These are phyloP conservation scores for Penicillium salamii DNA, from an alignment of 495 filamentous ascomycete genomes.

Conservation along the genomic window DNA sequence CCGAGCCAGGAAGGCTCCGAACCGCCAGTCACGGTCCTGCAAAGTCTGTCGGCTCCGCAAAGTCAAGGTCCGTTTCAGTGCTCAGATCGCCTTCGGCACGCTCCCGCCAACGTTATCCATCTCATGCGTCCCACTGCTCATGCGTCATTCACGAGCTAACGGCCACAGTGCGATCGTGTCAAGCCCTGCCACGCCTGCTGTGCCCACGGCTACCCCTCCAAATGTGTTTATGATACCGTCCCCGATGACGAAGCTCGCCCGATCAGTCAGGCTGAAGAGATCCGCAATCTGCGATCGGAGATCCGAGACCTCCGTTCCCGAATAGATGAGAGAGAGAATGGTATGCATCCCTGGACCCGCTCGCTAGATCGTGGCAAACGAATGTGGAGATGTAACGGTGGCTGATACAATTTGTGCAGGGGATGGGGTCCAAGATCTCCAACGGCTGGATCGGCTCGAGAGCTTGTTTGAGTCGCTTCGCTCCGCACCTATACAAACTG, in stretches of 20 bases:
- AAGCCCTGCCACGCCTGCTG: constrained; percentile 48
- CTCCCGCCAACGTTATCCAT: constrained; percentile 12
- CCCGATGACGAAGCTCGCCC: constrained; percentile 39
- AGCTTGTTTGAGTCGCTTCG: constrained; percentile 41
- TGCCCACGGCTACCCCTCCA: constrained; percentile 45
- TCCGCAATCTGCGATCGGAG: constrained; percentile 38
- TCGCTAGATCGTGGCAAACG: neutral
- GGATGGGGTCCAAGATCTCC: constrained; percentile 17
- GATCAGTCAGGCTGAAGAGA: constrained; percentile 44
- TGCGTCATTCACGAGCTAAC: constrained; percentile 11
- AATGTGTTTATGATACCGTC: constrained; percentile 38
- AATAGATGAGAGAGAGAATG: constrained; percentile 24
- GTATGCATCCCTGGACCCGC: constrained; percentile 19
- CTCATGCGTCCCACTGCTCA: constrained; percentile 12
- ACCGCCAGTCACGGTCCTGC: constrained; percentile 43
- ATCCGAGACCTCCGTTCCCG: constrained; percentile 33
- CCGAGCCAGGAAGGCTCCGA: constrained; percentile 22
- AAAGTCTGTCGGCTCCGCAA: constrained; percentile 45
- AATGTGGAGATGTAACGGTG: neutral
- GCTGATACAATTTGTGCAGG: constrained; percentile 14
- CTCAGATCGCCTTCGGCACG: constrained; percentile 27
- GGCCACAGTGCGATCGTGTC: constrained; percentile 42
- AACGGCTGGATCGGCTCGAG: constrained; percentile 35
- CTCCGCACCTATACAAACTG: constrained; percentile 32
- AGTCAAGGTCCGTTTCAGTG: constrained; percentile 40